phyloP scores from a whole-genome alignment of 1,284 basidiomycete genomes.

The Phylloboletellus chloephorus region DNA sequence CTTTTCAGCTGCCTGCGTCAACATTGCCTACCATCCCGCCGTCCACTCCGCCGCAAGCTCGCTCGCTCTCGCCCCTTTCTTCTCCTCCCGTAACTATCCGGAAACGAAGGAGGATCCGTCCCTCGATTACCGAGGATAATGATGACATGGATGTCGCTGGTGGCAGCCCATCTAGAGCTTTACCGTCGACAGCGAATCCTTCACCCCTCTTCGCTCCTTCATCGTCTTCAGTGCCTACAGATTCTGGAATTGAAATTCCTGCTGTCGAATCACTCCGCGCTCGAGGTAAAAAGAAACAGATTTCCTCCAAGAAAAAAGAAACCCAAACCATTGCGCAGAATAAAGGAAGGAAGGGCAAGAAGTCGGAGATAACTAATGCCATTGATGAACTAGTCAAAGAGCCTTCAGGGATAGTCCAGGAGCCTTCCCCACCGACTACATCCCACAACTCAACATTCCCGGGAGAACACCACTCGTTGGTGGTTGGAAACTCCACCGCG shows the following conservation, averaged over 20 bases:
- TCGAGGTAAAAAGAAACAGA: constrained; percentile 15
- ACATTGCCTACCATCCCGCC: constrained; percentile 28
- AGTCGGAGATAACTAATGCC: background rate
- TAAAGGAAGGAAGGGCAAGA: constrained; percentile 22
- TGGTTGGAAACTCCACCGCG: background rate
- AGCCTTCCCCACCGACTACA: background rate
- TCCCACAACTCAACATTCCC: constrained; percentile 1
- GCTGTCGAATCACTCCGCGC: constrained; percentile 1
- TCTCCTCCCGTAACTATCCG: constrained; percentile 20
- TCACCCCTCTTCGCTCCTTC: constrained; percentile 28
- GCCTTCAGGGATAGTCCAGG: constrained; percentile 3
- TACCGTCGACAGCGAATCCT: constrained; percentile 12
- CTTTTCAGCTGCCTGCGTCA: constrained; percentile 16
- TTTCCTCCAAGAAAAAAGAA: constrained; percentile 11
- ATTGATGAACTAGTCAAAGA: constrained; percentile 5
- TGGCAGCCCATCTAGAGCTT: background rate
- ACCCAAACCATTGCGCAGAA: constrained; percentile 10
- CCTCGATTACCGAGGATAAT: constrained; percentile 10
- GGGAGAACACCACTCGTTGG: constrained; percentile 2
- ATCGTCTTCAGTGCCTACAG: constrained; percentile 21
- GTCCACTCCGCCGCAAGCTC: constrained; percentile 23
- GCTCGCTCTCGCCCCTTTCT: constrained; percentile 18
- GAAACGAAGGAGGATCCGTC: constrained; percentile 25
- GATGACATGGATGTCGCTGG: constrained; percentile 17
- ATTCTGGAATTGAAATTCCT: constrained; percentile 25